Percentiles rank a stretch among this genome's conserved stretches.
phyloP scores from a whole-genome alignment of 202 grass and related monocot genomes.

The Alloteropsis angusta region DNA sequence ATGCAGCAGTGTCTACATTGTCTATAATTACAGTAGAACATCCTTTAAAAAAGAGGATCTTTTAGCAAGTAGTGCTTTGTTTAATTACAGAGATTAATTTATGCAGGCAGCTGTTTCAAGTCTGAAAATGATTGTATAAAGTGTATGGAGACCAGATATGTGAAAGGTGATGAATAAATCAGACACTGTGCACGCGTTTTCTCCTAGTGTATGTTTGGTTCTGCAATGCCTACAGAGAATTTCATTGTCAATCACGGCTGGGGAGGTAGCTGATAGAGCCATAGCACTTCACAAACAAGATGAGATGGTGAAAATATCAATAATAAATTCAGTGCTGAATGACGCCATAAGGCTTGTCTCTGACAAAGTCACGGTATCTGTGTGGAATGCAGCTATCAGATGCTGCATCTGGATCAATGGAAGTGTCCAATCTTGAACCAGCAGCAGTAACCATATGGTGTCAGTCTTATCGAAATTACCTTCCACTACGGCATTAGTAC shows the following conservation, averaged over 20 bases:
- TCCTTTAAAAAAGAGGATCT: neutral
- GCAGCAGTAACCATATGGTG: neutral
- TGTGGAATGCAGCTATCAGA: neutral
- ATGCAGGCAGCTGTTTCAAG: neutral
- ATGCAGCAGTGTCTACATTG: no score
- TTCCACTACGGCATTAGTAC: neutral
- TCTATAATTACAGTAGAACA: neutral
- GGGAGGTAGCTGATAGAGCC: neutral
- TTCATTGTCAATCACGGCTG: neutral
- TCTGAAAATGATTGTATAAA: neutral
- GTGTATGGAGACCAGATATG: neutral
- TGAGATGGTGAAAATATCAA: neutral
- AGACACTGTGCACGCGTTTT: neutral
- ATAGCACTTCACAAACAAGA: neutral
- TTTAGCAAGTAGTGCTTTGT: neutral
- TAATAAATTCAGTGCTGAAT: neutral
- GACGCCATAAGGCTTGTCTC: neutral
- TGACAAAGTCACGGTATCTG: neutral
- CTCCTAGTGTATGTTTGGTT: neutral
- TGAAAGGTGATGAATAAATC: neutral
- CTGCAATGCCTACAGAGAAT: neutral
- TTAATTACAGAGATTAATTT: neutral
- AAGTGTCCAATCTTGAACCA: neutral
- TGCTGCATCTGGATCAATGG: neutral
- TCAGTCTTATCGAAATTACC: neutral